Evolutionary conservation across 2,329 filamentous ascomycete genomes (phyloP).

Genomic region (Pseudocercospora pini-densiflorae): DNA sequence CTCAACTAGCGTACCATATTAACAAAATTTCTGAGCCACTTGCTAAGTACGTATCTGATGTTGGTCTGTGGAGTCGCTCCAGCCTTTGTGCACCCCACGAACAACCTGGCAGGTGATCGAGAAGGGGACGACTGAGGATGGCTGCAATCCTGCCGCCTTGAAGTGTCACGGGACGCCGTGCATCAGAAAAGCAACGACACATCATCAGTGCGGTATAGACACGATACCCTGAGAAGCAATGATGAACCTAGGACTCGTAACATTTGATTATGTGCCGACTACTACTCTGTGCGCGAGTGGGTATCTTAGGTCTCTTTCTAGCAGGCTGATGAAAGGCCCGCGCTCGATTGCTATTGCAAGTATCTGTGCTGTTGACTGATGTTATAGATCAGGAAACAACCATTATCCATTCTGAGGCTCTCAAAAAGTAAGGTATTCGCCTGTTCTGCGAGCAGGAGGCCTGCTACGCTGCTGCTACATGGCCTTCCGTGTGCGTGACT

Average conservation of each 20-base stretch:
- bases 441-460: slow-evolving; percentile 9
- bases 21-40: slow-evolving; percentile 10
- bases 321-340: background rate
- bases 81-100: slow-evolving; percentile 13
- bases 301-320: slow-evolving; percentile 8
- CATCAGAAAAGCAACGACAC: slow-evolving; percentile 1
- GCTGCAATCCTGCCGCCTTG: slow-evolving; percentile 18
- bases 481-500: background rate
- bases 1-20: slow-evolving; percentile 4
- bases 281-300: slow-evolving; percentile 9
- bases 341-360: background rate
- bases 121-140: slow-evolving; percentile 14
- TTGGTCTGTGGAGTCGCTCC: background rate
- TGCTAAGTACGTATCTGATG: background rate
- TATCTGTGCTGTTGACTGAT: background rate
- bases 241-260: slow-evolving; percentile 16
- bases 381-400: background rate
- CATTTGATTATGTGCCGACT: slow-evolving; percentile 15
- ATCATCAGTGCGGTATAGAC: background rate
- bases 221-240: slow-evolving; percentile 10
- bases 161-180: slow-evolving; percentile 8
- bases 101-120: slow-evolving; percentile 10
- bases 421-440: background rate
- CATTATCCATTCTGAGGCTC: slow-evolving; percentile 5
- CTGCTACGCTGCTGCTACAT: slow-evolving; percentile 11